Evolutionary conservation across 768 basidiomycete genomes (phyloP), one percentile per base, ranked within the genome.

Genomic region (Panellus pusillus): DNA sequence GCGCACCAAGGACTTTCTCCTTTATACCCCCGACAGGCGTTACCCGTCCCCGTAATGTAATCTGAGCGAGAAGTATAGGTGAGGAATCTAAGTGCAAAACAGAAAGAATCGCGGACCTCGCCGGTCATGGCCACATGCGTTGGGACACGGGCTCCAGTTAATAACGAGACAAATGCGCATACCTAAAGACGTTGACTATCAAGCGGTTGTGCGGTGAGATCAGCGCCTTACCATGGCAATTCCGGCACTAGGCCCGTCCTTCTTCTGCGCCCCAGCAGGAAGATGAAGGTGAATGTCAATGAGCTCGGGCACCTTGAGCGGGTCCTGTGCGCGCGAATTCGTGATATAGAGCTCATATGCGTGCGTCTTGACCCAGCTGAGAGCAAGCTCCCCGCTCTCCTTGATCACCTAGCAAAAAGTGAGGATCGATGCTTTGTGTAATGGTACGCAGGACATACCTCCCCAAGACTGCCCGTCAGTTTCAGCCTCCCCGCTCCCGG

Each of bases 171-270:
- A 48, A 97, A 82, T 4, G 94, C 93, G 62, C 93, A 89, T 2
- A 84, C 83, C 83, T 90, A 49, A 9, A 49, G 49, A 28, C 5
- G 24, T 13, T 19, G 32, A 0, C n/a, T 9, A 24, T 39, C 55
- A 18, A 48, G 45, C 28, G 37, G 44, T 51, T 12, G 41, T 14
- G n/a, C 37, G 19, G 40, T 35, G 35, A n/a, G 11, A 41, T 14
- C 7, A 32, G 44, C 14, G 42, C 65, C 75, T 53, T 56, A 91
- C 89, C 83, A 95, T 93, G 1, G 91, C 90, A 19, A 95, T 78
- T 2, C 93, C 93, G 0, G 93, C 93, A 64, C 89, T 91, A 0
- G 93, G 93, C 0, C 94, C 93, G 63, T 96, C 93, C 73, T 96
- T 97, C 79, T 86, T 92, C 69, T 93, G 89, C 2, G 92, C 89